A percentile compares a stretch with the other conserved stretches of the same genome.
phyloP scores from a whole-genome alignment of 2,329 filamentous ascomycete genomes.

The Pseudocercospora crystallina region DNA sequence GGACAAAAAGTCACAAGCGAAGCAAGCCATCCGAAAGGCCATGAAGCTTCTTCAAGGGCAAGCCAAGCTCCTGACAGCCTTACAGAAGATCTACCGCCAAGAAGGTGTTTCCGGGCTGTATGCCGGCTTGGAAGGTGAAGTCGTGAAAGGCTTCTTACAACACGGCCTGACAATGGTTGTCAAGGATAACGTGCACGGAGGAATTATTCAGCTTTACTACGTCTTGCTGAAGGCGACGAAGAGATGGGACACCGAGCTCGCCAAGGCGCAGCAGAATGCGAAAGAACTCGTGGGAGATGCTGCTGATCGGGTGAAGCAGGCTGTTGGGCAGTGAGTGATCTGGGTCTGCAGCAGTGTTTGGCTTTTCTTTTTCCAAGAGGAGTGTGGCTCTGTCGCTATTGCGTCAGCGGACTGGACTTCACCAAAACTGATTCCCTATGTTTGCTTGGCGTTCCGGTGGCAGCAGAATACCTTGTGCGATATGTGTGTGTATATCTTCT shows the following conservation, averaged over 20 bases:
- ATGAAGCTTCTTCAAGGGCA: constrained; percentile 30
- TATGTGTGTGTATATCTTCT: no score
- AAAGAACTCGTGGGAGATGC: constrained; percentile 28
- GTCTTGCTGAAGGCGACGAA: constrained; percentile 53
- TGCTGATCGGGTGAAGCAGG: constrained; percentile 26
- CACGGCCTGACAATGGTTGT: constrained; percentile 86
- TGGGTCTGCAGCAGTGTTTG: not conserved
- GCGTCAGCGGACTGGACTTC: no score
- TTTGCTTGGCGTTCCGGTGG: no score
- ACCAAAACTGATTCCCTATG: no score
- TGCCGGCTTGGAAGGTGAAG: constrained; percentile 71
- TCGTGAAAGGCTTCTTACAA: constrained; percentile 79
- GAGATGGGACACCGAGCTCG: constrained; percentile 43
- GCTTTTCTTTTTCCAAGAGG: no score
- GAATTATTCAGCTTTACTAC: constrained; percentile 72
- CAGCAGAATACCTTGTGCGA: no score
- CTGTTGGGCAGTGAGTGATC: constrained; percentile 5
- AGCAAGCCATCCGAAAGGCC: constrained; percentile 17
- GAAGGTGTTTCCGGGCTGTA: constrained; percentile 73
- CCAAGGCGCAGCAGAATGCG: constrained; percentile 29
- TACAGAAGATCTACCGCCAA: constrained; percentile 33
- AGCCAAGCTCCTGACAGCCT: constrained; percentile 30
- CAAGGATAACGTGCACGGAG: constrained; percentile 73
- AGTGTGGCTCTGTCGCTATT: no score
- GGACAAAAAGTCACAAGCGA: constrained; percentile 13